These are phyloP conservation scores for Fistulifera pelliculosa DNA, from an alignment of 108 stramenopile species.

Conservation along the genomic window DNA sequence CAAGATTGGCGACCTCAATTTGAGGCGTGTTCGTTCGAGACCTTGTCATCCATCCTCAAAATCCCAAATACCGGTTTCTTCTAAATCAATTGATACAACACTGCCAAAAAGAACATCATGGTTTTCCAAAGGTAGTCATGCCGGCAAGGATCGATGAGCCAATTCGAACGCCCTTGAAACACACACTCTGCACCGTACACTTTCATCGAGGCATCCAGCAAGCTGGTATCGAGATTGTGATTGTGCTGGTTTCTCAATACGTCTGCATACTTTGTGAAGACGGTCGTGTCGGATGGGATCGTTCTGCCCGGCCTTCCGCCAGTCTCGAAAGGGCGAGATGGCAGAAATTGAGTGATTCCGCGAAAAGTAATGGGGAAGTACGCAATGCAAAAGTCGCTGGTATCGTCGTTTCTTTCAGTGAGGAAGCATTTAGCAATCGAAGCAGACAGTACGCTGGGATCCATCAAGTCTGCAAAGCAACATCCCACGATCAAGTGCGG, in stretches of 20 bases:
- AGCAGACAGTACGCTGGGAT: constrained; percentile 47
- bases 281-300: constrained; percentile 74
- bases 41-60: constrained; percentile 63
- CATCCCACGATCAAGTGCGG: constrained; percentile 77
- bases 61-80: constrained; percentile 34
- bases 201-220: constrained; percentile 44
- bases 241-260: constrained; percentile 51
- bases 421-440: constrained; percentile 36
- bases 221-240: constrained; percentile 67
- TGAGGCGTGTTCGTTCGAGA: constrained; percentile 28
- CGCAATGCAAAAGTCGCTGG: constrained; percentile 24
- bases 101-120: constrained; percentile 87
- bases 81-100: constrained; percentile 39
- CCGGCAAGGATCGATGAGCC: constrained; percentile 58
- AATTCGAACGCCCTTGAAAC: constrained; percentile 53
- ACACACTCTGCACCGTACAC: constrained; percentile 55
- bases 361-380: constrained; percentile 90
- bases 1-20: constrained; percentile 67
- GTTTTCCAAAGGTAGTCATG: constrained; percentile 63
- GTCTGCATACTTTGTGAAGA: constrained; percentile 61
- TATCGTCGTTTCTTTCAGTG: neutral
- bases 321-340: constrained; percentile 25
- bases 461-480: constrained; percentile 83
- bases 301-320: neutral
- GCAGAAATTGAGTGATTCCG: constrained; percentile 65